Evolutionary conservation across 805 yeast genomes (phyloP).

Genomic region (Sugiyamaella chiloensis): DNA sequence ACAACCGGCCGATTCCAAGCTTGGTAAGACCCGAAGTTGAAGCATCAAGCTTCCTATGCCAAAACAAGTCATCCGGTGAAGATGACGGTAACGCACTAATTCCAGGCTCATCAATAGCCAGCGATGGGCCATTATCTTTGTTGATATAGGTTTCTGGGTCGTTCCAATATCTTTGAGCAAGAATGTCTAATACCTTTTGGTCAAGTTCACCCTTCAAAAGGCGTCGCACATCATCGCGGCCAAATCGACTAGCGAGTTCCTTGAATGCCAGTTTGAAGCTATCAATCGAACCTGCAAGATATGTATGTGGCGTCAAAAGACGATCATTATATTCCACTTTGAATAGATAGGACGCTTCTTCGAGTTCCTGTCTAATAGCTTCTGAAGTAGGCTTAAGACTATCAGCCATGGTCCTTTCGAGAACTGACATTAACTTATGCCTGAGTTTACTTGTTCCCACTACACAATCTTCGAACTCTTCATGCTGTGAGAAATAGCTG

Average conservation of each 20-base stretch:
- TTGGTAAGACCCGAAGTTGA: slow-evolving; percentile 83
- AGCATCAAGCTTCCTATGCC: slow-evolving; percentile 85
- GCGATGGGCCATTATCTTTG: background rate
- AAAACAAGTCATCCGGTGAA: slow-evolving; percentile 66
- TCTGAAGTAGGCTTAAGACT: slow-evolving; percentile 84
- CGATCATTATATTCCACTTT: slow-evolving; percentile 97
- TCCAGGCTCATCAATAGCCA: slow-evolving; percentile 37
- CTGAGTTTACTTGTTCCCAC: slow-evolving; percentile 76
- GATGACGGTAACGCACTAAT: slow-evolving; percentile 55
- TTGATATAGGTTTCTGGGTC: slow-evolving; percentile 38
- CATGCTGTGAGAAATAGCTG: slow-evolving; percentile 61
- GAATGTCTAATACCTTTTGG: slow-evolving; percentile 78
- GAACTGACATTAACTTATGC: slow-evolving; percentile 75
- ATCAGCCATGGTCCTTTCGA: slow-evolving; percentile 87
- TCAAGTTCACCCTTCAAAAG: slow-evolving; percentile 81
- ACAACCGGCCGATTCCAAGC: slow-evolving; percentile 86
- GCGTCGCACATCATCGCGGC: slow-evolving; percentile 75
- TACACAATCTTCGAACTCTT: slow-evolving; percentile 61
- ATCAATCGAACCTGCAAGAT: slow-evolving; percentile 88
- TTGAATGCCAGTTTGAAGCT: slow-evolving; percentile 79
- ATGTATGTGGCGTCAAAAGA: slow-evolving; percentile 88
- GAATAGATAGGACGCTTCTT: slow-evolving; percentile 87
- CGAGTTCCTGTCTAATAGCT: slow-evolving; percentile 84
- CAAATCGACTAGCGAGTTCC: slow-evolving; percentile 78
- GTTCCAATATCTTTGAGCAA: slow-evolving; percentile 94